Conservation (phyloP, 2,329 filamentous ascomycete species). For the Pseudocercospora cruenta region DNA sequence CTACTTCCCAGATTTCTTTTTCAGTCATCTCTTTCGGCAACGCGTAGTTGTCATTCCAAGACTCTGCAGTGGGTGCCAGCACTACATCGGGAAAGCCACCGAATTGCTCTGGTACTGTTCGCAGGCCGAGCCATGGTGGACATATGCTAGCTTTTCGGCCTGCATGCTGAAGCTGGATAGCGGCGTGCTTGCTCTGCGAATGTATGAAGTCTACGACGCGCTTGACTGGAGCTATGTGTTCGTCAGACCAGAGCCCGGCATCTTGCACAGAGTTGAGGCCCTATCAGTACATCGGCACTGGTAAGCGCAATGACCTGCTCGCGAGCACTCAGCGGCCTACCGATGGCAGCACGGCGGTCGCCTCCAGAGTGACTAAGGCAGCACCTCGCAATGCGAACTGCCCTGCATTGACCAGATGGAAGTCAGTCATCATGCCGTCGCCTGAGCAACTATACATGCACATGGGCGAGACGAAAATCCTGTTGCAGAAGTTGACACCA, state of each 20-base stretch:
- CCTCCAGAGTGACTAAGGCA: neutral
- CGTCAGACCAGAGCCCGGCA: neutral
- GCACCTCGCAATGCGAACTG: neutral
- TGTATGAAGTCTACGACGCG: constrained; percentile 1
- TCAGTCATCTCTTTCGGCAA: constrained; percentile 40
- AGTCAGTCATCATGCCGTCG: constrained; percentile 16
- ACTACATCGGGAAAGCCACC: neutral
- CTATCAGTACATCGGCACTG: neutral
- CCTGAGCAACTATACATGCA: constrained; percentile 15
- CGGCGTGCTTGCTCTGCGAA: neutral
- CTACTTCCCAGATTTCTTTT: constrained; percentile 46
- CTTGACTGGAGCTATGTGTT: neutral
- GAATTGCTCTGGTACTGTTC: constrained; percentile 4
- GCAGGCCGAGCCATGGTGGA: neutral
- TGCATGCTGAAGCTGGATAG: neutral
- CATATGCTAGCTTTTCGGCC: neutral
- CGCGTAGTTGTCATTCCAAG: neutral
- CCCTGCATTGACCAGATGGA: constrained; percentile 9
- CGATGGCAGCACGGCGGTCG: constrained; percentile 4
- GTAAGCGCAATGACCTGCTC: neutral
- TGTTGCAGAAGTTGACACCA: constrained; percentile 10
- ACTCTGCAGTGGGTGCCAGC: neutral
- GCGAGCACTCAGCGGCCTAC: neutral
- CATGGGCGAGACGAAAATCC: constrained; percentile 14
- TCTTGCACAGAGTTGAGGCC: constrained; percentile 4